Evolutionary conservation across 2,329 filamentous ascomycete species (phyloP).

Genomic region (Paraconiothyrium sp.): DNA sequence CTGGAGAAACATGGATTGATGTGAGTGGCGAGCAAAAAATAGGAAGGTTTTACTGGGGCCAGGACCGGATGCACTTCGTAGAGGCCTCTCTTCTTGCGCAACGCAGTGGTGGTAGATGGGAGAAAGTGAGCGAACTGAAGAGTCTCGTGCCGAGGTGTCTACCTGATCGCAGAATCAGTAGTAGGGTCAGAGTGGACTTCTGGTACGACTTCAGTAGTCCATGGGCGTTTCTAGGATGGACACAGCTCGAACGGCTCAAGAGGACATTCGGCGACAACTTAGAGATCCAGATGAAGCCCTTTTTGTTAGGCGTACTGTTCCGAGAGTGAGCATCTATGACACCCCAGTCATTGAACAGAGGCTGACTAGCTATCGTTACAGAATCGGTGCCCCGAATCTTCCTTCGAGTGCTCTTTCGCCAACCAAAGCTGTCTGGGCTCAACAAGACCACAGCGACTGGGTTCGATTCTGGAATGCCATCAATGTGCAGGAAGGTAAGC

Average conservation of each 20-base stretch:
- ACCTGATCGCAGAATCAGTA: conserved; percentile 16
- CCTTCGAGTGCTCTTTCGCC: conserved; percentile 36
- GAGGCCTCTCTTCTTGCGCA: conserved; percentile 38
- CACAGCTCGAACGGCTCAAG: conserved; percentile 40
- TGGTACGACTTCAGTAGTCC: conserved; percentile 49
- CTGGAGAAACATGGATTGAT: conserved; percentile 31
- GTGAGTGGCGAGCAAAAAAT: conserved; percentile 19
- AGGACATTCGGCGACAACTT: conserved; percentile 35
- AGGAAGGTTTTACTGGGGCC: conserved; percentile 47
- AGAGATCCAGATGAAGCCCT: conserved; percentile 44
- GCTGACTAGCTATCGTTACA: conserved; percentile 11
- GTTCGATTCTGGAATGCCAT: conserved; percentile 45
- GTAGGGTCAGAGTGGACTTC: conserved; percentile 37
- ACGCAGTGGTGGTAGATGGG: conserved; percentile 22
- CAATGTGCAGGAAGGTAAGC: conserved; percentile 36
- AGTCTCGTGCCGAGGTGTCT: conserved; percentile 38
- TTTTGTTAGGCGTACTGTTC: conserved; percentile 46
- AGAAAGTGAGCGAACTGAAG: conserved; percentile 23
- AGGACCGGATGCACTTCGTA: conserved; percentile 50
- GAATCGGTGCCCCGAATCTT: conserved; percentile 46
- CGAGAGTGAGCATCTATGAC: conserved; percentile 30
- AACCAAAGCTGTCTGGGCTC: conserved; percentile 38
- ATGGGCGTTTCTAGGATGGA: conserved; percentile 48
- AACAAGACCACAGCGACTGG: conserved; percentile 46
- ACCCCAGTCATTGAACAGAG: not conserved